Base-by-base conservation (phyloP, 2,329 filamentous ascomycete species). In the Sordariomycetes sp. region DNA sequence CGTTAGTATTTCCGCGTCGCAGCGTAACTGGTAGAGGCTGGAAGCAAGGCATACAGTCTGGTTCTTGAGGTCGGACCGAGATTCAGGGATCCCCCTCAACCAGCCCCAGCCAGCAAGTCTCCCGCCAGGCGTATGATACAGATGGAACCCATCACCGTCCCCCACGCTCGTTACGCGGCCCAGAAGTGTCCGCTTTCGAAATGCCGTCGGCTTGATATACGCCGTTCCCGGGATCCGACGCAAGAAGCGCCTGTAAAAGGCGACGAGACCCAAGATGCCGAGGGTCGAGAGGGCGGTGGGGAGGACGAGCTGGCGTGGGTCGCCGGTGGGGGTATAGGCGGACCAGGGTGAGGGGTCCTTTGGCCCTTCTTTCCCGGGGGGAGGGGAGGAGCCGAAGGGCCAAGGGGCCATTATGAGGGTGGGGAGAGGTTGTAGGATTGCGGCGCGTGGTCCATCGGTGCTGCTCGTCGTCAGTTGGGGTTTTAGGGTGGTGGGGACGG, bases 51-150 rank as follows among this genome's bases (percentile, higher is more conserved):
- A 17, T 76, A 95, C 90, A 59, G 91, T 96, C 62, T 86, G 84
- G 59, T 86, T 84, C 66, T 81, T 89, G 60, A 96, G 72, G 34
- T 83, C 80, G 59, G 85, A 81, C 66, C 79, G 86, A 58, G 78
- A 81, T 13, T 73, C 77, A 1, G 90, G 91, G 7, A 96, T 78
- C 59, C 72, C 84, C 65, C 90, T 85, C 61, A 94, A 66, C 90
- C 89, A 95, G n/a, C 87, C 90, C 94, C 94, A 99, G 56, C 94
- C 94, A 12, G 86, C 79, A 55, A 91, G 70, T 62, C 84, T 79
- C 12, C 94, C 94, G n/a, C 92, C 92, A 0, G 94, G 94, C 0
- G 90, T 97, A 69, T 99, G 94, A 68, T 87, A 99, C 53, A 99
- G 70, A 63, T 94, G 87, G 69, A 99, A 96, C 67, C 92, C 92